Evolutionary conservation across 73 alveolate genomes (phyloP).

Genomic region (Paramecium pentaurelia): DNA sequence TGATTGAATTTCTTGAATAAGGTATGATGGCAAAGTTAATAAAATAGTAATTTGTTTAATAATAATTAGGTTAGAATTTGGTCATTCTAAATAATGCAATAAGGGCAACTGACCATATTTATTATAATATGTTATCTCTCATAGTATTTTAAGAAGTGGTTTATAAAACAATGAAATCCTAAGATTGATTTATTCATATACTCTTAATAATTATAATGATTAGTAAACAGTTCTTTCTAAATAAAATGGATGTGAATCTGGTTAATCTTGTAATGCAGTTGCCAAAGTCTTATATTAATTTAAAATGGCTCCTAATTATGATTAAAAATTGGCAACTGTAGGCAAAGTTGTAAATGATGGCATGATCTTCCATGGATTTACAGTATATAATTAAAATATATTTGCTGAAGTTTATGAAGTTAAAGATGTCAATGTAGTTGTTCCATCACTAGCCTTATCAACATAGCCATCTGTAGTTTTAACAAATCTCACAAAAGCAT

Average conservation of each 20-base stretch:
- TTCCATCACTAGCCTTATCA: not conserved
- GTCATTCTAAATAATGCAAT: not conserved
- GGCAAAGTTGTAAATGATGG: not conserved
- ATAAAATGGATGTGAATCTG: constrained; percentile 29
- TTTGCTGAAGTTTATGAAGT: not conserved
- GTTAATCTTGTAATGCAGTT: not conserved
- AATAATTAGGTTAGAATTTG: not conserved
- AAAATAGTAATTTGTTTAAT: not conserved
- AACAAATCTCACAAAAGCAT: constrained; percentile 8
- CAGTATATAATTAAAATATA: not conserved
- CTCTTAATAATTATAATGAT: constrained; percentile 21
- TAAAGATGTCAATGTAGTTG: not conserved
- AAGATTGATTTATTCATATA: not conserved
- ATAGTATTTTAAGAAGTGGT: not conserved
- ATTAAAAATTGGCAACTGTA: not conserved
- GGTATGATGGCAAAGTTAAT: constrained; percentile 2
- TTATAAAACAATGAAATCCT: not conserved
- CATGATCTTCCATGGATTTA: not conserved
- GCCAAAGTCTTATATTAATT: not conserved
- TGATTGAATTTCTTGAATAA: not conserved
- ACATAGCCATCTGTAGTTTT: not conserved
- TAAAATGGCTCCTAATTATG: not conserved
- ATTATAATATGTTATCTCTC: not conserved
- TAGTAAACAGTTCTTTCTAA: not conserved
- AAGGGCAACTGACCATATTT: not conserved